Conservation (phyloP, 129 eudicot genomes). For the Tanacetum coccineum region DNA sequence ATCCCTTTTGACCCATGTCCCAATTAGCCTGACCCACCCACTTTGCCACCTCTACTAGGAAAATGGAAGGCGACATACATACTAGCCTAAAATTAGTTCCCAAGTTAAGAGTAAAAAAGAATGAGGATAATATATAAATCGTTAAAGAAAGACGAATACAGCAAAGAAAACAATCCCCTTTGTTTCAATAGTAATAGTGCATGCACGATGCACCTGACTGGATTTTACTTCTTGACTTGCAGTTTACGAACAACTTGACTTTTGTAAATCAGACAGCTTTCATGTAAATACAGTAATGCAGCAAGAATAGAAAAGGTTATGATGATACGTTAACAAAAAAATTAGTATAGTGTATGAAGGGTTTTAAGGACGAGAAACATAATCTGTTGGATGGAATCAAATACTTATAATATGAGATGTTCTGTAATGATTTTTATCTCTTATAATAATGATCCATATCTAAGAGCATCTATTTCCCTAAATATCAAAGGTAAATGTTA, state of each 20-base stretch:
- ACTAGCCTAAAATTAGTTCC: too few species aligned
- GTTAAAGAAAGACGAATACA: not conserved
- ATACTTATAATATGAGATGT: too few species aligned
- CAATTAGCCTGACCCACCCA: too few species aligned
- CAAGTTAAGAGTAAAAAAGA: too few species aligned
- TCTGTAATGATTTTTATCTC: too few species aligned
- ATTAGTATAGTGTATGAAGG: not conserved
- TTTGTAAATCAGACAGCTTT: not conserved
- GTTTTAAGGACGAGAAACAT: not conserved
- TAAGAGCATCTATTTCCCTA: too few species aligned
- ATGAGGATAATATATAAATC: not conserved
- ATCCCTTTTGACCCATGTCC: too few species aligned
- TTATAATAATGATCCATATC: too few species aligned
- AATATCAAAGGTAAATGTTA: too few species aligned
- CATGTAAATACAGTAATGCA: not conserved
- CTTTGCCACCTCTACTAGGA: too few species aligned
- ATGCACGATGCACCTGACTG: not conserved
- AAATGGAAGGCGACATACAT: too few species aligned
- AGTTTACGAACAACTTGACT: not conserved
- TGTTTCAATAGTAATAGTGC: too few species aligned
- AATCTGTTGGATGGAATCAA: slow-evolving; percentile 1
- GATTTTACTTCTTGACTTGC: not conserved
- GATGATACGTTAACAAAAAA: not conserved
- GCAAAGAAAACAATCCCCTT: not conserved
- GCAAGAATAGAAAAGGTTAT: not conserved